phyloP scores from a whole-genome alignment of 2,329 filamentous ascomycete species.

The Coniochaeta pulveracea region DNA sequence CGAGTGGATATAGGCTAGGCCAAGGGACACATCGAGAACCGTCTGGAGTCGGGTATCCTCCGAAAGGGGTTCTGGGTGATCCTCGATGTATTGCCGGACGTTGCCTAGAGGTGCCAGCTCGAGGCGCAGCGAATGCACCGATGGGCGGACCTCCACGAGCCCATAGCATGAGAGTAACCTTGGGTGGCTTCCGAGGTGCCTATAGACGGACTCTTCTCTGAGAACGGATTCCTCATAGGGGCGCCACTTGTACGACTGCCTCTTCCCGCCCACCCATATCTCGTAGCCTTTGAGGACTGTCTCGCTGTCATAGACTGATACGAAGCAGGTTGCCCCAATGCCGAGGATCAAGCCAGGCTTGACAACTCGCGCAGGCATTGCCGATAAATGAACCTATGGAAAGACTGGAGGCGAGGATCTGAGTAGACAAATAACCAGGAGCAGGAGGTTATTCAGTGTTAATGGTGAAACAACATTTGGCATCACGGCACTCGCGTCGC shows the following conservation, averaged over 20 bases:
- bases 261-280: conserved; percentile 1
- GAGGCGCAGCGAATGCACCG: conserved; percentile 5
- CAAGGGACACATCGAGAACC: background rate
- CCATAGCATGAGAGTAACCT: conserved; percentile 4
- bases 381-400: too few relatives aligned
- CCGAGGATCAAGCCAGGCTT: too few relatives aligned
- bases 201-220: conserved; percentile 1
- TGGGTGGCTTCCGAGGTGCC: conserved; percentile 4
- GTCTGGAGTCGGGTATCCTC: background rate
- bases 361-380: too few relatives aligned
- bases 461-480: too few relatives aligned
- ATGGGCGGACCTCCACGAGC: conserved; percentile 2
- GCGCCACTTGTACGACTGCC: background rate
- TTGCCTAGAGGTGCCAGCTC: conserved; percentile 4
- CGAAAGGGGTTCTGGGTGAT: background rate
- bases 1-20: background rate
- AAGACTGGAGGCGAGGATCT: too few relatives aligned
- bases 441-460: too few relatives aligned
- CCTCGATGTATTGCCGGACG: conserved; percentile 4
- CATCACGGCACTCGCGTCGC: too few relatives aligned
- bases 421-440: too few relatives aligned
- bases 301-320: background rate
- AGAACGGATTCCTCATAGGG: background rate
- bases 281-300: conserved; percentile 3
- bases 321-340: background rate